Conservation (phyloP, 768 basidiomycete genomes). For the Phanerochaete carnosa region DNA sequence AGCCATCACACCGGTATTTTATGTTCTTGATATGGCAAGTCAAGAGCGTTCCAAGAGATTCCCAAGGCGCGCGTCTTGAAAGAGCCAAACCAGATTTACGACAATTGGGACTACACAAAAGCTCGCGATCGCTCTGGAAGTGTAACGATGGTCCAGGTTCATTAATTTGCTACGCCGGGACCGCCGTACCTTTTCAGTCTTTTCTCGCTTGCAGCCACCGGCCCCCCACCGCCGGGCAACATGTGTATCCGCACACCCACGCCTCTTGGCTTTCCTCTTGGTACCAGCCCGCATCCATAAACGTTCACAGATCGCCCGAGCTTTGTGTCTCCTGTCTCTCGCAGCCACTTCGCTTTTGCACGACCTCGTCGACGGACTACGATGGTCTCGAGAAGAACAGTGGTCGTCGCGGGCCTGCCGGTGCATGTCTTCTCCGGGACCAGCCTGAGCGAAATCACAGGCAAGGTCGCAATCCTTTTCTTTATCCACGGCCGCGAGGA, state of each 20-base stretch:
- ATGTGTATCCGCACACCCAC: background rate
- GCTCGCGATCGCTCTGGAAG: background rate
- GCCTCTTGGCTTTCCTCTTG: too few relatives aligned
- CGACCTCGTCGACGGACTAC: background rate
- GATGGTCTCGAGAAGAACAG: conserved; percentile 17
- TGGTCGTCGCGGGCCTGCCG: conserved; percentile 27
- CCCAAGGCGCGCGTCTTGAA: background rate
- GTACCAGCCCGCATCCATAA: too few relatives aligned
- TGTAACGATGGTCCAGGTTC: background rate
- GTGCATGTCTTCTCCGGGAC: conserved; percentile 25
- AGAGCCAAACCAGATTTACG: background rate
- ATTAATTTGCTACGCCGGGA: background rate
- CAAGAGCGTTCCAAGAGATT: background rate
- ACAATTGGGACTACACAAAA: background rate
- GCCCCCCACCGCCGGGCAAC: background rate
- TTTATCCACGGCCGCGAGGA: conserved; percentile 45
- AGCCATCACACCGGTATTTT: too few relatives aligned
- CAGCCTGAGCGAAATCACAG: conserved; percentile 3
- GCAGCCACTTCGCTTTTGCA: background rate
- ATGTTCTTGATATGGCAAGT: too few relatives aligned
- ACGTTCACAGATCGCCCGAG: background rate
- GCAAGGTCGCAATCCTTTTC: conserved; percentile 35
- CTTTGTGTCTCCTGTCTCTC: background rate
- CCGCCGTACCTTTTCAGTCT: background rate
- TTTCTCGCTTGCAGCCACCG: background rate